Base-by-base conservation (phyloP, 108 stramenopile species). In the Parietichytrium sp. region DNA sequence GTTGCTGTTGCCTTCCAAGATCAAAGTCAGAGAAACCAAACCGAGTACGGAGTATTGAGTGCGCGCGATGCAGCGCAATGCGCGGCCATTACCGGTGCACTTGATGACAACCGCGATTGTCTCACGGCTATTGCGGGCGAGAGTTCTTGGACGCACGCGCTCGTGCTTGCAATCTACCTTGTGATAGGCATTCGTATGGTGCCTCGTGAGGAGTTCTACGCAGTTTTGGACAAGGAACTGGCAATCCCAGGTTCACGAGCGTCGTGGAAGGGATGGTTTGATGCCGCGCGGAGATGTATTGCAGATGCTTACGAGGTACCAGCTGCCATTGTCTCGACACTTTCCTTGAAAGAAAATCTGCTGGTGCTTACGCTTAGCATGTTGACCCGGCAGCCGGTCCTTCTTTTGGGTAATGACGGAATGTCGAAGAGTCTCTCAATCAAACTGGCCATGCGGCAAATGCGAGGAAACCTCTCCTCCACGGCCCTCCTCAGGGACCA, bases 391-490 rank as follows among this genome's bases (percentile, higher is more conserved):
- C 55, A 72, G 42, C 55, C 55, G 45, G 55, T 72, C n/a, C 55
- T 72, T n/a, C 18, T 72, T 7, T n/a, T 72, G 31, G 55, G 55
- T 20, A 72, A 72, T n/a, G 55, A 72, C 30, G 55, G 55, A n/a
- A 72, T 72, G 55, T 72, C 55, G 38, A 72, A 72, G 42, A 72
- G 55, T 20, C 55, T 72, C 13, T 72, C 55, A 7, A 72, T 72
- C 42, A 72, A 20, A 72, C 1, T 72, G 55, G 42, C 55, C 55
- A 72, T 72, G 55, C 55, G 55, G 42, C 55, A 72, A n/a, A 72
- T 72, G 55, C 55, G 55, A 20, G 55, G 55, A 13, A 72, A 45
- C 55, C 55, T 72, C 55, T 72, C 55, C 0, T 36, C 55, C 31
- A 0, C 0, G 6, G 29, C 38, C 6, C 55, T 72, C n/a, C 55